Conservation (phyloP, 2,329 filamentous ascomycete species). For the Teratosphaeriaceae sp. region DNA sequence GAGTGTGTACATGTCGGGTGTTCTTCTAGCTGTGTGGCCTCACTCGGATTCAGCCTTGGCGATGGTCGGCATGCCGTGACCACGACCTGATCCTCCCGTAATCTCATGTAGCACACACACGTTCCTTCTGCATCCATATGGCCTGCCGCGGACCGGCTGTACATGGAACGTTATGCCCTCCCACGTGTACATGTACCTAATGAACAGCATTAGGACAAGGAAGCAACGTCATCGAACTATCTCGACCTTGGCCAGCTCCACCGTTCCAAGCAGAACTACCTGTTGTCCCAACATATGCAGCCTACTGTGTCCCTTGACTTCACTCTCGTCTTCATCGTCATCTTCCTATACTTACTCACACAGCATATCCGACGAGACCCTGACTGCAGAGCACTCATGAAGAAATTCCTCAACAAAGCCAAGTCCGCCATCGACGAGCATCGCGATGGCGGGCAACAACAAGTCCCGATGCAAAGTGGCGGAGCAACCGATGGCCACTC, state of each 20-base stretch:
- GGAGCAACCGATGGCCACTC: slow-evolving; percentile 21
- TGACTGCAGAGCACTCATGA: slow-evolving; percentile 24
- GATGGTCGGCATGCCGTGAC: no score
- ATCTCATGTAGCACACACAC: no score
- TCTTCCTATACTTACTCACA: slow-evolving; percentile 15
- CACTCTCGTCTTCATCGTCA: slow-evolving; percentile 9
- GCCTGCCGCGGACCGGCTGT: no score
- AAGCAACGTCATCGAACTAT: slow-evolving; percentile 1
- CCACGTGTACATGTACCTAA: no score
- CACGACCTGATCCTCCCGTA: no score
- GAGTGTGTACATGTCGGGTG: no score
- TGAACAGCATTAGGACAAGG: neutral
- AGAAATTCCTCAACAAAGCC: slow-evolving; percentile 33
- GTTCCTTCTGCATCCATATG: no score
- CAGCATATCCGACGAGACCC: slow-evolving; percentile 12
- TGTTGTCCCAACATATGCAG: neutral
- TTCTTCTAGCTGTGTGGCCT: no score
- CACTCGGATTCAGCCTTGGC: no score
- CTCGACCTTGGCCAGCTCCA: neutral
- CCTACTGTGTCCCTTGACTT: neutral
- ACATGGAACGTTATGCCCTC: no score
- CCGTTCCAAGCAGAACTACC: neutral
- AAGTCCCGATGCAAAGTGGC: slow-evolving; percentile 12
- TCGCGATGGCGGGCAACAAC: slow-evolving; percentile 8
- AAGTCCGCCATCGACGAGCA: slow-evolving; percentile 27